Base-by-base conservation (phyloP, 306 rosid genomes). In the Corylus heterophylla region DNA sequence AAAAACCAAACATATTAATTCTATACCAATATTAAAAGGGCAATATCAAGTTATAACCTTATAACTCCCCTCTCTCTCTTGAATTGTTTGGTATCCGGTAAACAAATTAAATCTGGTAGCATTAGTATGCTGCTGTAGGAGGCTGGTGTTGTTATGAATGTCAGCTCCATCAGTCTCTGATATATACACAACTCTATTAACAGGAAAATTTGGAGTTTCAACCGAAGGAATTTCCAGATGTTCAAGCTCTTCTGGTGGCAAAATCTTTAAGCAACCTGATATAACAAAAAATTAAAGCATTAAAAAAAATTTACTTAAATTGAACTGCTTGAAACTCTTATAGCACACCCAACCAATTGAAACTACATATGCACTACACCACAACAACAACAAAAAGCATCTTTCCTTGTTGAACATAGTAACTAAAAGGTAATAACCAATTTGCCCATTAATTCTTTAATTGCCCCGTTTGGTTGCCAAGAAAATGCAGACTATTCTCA, bases 191-290 rank as follows among this genome's bases (percentile, higher is more conserved):
- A 92, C 76, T 80, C 83, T 63, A 50, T 74, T 80, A 69, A 87
- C 77, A 80, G 93, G 88, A 72, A 76, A 69, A 72, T 54, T 75
- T 47, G 85, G 84, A 44, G 74, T 82, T 80, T 80, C 84, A 3
- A 59, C 85, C 61, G 42, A 48, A 35, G 90, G 92, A 75, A 92
- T 80, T 72, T 92, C 93, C 77, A 92, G 68, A 71, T 83, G 92
- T 88, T 91, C 97, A 68, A 95, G 95, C 79, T 91, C 92, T 79
- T 95, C 92, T 39, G 84, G 90, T 44, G 95, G 89, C 63, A 92
- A 85, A 64, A 95, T 86, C 73, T 89, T 83, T 90, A 95, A 89
- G 78, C 98, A 95, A 91, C 93, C 98, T 94, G 77, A 50, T n/a
- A 83, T 27, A 66, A 83, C 78, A 56, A 27, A 25, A 25, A 59